Evolutionary conservation across 176 grass and related monocot species (phyloP).

Genomic region (Juncus effusus): DNA sequence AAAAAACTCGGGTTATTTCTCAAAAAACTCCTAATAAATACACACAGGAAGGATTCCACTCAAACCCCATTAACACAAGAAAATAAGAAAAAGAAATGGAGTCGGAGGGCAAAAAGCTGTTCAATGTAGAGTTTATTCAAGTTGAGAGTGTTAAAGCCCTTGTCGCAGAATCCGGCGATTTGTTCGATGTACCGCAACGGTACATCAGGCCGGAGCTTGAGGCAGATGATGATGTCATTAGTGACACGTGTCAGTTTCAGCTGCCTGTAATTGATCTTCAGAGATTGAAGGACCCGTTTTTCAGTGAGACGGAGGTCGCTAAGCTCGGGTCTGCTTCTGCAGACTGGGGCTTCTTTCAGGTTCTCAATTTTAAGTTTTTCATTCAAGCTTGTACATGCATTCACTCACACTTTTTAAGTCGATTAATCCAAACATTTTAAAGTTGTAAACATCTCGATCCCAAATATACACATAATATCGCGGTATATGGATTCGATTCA

Average conservation of each 20-base stretch:
- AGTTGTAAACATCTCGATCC: no score
- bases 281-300: conserved; percentile 13
- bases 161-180: background rate
- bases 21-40: no score
- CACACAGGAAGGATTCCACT: no score
- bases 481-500: background rate
- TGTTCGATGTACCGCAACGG: conserved; percentile 7
- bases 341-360: conserved; percentile 20
- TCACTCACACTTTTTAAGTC: no score
- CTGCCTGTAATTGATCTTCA: conserved; percentile 25
- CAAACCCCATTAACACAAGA: background rate
- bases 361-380: background rate
- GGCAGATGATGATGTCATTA: background rate
- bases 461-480: background rate
- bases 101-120: background rate
- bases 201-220: conserved; percentile 27
- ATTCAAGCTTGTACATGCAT: no score
- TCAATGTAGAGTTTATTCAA: background rate
- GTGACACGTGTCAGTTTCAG: background rate
- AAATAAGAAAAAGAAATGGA: conserved; percentile 1
- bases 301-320: conserved; percentile 12
- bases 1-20: no score
- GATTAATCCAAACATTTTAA: no score
- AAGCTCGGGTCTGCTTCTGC: conserved; percentile 24
- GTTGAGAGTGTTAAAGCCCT: conserved; percentile 11